Percentiles rank a stretch among this genome's conserved stretches.
Evolutionary conservation across 768 basidiomycete species (phyloP).

Genomic region (Piloderma croceum): DNA sequence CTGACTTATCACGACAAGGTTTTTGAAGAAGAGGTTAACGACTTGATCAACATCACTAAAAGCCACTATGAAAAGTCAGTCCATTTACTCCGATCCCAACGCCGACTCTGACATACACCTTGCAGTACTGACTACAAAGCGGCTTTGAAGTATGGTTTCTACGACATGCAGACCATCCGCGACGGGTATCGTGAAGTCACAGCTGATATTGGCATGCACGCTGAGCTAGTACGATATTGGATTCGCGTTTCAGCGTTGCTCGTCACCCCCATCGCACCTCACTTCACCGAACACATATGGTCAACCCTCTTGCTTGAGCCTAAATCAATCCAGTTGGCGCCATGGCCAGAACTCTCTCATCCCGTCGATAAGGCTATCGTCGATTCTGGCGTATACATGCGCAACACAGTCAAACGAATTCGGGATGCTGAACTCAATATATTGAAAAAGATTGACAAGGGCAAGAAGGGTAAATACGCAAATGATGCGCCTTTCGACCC

Average conservation of each 20-base stretch:
- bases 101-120: background rate
- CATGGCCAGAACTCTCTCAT: conserved; percentile 67
- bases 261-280: conserved; percentile 83
- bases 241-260: conserved; percentile 76
- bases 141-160: conserved; percentile 91
- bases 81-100: background rate
- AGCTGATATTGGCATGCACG: conserved; percentile 85
- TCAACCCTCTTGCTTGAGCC: conserved; percentile 63
- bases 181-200: conserved; percentile 98
- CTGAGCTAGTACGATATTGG: conserved; percentile 80
- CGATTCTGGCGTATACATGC: conserved; percentile 81
- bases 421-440: conserved; percentile 80
- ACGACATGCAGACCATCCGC: conserved; percentile 85
- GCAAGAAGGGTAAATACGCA: conserved; percentile 55
- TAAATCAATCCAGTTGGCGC: conserved; percentile 74
- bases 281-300: conserved; percentile 93
- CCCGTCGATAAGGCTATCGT: conserved; percentile 61
- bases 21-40: conserved; percentile 88
- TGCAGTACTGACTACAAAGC: conserved; percentile 90
- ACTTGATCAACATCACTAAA: conserved; percentile 78
- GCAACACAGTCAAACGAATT: conserved; percentile 83
- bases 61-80: conserved; percentile 76
- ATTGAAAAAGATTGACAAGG: conserved; percentile 75
- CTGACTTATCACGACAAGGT: conserved; percentile 81
- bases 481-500: conserved; percentile 64